These are phyloP conservation scores for Dipodascus albidus DNA, from an alignment of 805 yeast species.

Conservation along the genomic window DNA sequence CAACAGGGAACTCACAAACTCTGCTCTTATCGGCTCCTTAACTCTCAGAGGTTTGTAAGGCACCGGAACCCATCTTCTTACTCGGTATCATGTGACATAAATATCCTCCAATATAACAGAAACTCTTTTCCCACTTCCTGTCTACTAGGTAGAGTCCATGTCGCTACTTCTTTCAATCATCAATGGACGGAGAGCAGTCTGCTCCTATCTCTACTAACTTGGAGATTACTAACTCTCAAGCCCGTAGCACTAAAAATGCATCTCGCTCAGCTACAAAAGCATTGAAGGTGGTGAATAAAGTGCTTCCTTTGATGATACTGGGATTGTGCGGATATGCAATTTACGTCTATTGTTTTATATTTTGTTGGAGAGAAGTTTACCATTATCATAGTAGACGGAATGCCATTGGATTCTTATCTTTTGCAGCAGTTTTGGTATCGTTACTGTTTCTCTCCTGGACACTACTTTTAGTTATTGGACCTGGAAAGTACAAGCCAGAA, in stretches of 20 bases:
- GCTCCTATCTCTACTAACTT: neutral
- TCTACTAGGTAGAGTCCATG: neutral
- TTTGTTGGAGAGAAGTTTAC: neutral
- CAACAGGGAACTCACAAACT: conserved; percentile 4
- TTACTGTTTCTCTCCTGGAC: neutral
- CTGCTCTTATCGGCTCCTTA: conserved; percentile 13
- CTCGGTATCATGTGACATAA: neutral
- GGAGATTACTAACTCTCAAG: neutral
- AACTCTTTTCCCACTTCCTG: neutral
- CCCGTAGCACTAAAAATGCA: neutral
- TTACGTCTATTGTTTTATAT: neutral
- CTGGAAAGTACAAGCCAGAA: neutral
- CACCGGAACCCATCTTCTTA: too few relatives aligned
- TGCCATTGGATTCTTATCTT: neutral
- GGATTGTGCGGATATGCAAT: neutral
- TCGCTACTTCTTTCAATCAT: neutral
- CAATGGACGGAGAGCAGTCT: neutral
- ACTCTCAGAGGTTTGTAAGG: conserved; percentile 13
- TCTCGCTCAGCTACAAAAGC: neutral
- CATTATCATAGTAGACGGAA: neutral
- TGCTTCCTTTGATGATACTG: neutral
- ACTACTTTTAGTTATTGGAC: neutral
- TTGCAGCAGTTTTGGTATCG: neutral
- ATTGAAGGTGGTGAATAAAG: neutral
- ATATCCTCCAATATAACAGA: neutral